Evolutionary conservation across 129 eudicot species (phyloP).

Genomic region (Scalesia atractyloides): DNA sequence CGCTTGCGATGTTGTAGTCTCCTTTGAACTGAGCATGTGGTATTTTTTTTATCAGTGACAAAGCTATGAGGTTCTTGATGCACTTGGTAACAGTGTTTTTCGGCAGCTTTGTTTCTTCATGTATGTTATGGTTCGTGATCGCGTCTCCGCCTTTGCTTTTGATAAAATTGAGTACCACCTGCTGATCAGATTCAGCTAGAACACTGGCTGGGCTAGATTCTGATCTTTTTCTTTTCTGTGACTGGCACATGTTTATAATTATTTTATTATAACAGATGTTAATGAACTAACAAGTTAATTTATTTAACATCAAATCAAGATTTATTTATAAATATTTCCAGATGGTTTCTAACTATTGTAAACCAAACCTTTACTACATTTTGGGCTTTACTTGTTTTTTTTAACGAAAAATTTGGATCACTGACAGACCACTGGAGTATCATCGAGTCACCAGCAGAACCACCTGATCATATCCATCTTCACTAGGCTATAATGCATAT

Average conservation of each 20-base stretch:
- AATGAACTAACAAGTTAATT: neutral
- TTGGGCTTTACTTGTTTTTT: too few relatives aligned
- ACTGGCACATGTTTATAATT: neutral
- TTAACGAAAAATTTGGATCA: too few relatives aligned
- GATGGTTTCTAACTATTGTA: too few relatives aligned
- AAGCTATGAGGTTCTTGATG: conserved; percentile 11
- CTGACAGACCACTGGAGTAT: too few relatives aligned
- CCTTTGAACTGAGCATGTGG: conserved; percentile 33
- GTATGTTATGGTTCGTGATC: neutral
- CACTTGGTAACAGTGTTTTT: neutral
- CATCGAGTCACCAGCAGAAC: too few relatives aligned
- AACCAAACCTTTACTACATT: too few relatives aligned
- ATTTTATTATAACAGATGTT: neutral
- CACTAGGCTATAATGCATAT: too few relatives aligned
- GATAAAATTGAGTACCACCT: neutral
- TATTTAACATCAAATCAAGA: neutral
- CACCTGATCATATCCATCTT: too few relatives aligned
- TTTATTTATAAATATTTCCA: neutral
- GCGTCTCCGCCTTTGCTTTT: conserved; percentile 13
- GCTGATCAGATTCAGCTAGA: neutral
- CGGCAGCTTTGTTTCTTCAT: neutral
- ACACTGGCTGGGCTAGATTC: too few relatives aligned
- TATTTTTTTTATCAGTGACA: conserved; percentile 51
- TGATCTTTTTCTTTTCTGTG: conserved; percentile 3
- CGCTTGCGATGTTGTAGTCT: conserved; percentile 44